phyloP scores from a whole-genome alignment of 176 grass and related monocot species.

The Olyra latifolia region DNA sequence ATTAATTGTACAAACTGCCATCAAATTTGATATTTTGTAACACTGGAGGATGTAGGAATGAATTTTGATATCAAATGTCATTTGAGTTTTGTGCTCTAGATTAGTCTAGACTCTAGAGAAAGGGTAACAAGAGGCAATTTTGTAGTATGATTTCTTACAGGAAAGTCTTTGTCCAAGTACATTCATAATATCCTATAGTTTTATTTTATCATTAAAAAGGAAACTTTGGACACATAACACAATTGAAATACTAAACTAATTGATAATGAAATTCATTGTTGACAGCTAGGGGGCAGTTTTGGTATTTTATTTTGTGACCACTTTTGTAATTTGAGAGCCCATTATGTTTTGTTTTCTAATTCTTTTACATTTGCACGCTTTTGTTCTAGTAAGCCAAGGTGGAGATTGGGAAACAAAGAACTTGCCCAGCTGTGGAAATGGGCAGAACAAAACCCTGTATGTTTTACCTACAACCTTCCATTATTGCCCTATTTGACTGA shows the following conservation, averaged over 20 bases:
- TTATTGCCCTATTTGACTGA: not conserved
- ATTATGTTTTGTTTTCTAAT: not conserved
- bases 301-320: not conserved
- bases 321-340: not conserved
- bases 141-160: not conserved
- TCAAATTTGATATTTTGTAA: not conserved
- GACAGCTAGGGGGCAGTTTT: not conserved
- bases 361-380: conserved; percentile 15
- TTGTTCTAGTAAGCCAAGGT: conserved; percentile 70
- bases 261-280: not conserved
- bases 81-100: not conserved
- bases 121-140: not conserved
- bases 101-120: not conserved
- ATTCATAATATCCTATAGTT: not conserved
- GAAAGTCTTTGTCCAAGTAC: not conserved
- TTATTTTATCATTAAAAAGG: conserved; percentile 16
- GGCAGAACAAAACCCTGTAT: conserved; percentile 95
- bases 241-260: not conserved
- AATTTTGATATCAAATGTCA: not conserved
- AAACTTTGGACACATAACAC: not conserved
- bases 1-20: not conserved
- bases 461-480: conserved; percentile 29
- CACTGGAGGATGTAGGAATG: not conserved
- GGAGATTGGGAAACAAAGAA: conserved; percentile 95
- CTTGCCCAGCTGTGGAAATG: conserved; percentile 93